Conservation (phyloP, 2,329 filamentous ascomycete species). For the Botrytis hyacinthi region DNA sequence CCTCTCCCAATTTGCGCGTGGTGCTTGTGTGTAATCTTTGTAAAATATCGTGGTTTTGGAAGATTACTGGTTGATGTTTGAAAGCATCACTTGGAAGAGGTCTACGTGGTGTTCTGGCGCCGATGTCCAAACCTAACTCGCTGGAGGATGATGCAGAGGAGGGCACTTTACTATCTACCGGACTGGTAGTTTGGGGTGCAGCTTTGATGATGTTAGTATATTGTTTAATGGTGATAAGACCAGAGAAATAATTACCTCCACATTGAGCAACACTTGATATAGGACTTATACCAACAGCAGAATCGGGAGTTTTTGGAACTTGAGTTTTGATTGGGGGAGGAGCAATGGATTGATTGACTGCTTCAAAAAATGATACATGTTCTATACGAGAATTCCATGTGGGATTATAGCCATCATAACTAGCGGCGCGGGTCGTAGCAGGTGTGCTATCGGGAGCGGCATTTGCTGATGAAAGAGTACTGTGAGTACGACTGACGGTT, state of each 20-base stretch:
- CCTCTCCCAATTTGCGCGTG: constrained; percentile 38
- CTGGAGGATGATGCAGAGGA: constrained; percentile 26
- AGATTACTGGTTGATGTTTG: constrained; percentile 31
- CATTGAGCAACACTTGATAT: constrained; percentile 28
- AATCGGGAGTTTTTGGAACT: constrained; percentile 32
- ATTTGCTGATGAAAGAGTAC: constrained; percentile 29
- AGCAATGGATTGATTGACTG: background rate
- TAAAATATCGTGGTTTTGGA: constrained; percentile 35
- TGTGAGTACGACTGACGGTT: constrained; percentile 31
- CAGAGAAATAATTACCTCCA: constrained; percentile 30
- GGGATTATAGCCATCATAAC: constrained; percentile 35
- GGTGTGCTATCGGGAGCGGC: constrained; percentile 21
- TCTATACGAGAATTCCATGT: constrained; percentile 34
- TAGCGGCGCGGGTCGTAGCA: constrained; percentile 29
- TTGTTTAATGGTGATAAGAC: background rate
- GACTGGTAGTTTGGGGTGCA: constrained; percentile 33
- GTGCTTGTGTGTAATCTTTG: constrained; percentile 37
- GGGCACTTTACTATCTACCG: constrained; percentile 27
- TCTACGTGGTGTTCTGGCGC: constrained; percentile 10
- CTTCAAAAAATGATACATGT: constrained; percentile 25
- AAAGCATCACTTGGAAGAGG: constrained; percentile 17
- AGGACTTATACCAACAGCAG: constrained; percentile 33
- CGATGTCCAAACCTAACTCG: constrained; percentile 30
- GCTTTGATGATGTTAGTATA: constrained; percentile 2
- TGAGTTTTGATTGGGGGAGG: constrained; percentile 22